A percentile compares a stretch with the other conserved stretches of the same genome.
phyloP scores from a whole-genome alignment of 1,284 basidiomycete species.

The Ganoderma sp. region DNA sequence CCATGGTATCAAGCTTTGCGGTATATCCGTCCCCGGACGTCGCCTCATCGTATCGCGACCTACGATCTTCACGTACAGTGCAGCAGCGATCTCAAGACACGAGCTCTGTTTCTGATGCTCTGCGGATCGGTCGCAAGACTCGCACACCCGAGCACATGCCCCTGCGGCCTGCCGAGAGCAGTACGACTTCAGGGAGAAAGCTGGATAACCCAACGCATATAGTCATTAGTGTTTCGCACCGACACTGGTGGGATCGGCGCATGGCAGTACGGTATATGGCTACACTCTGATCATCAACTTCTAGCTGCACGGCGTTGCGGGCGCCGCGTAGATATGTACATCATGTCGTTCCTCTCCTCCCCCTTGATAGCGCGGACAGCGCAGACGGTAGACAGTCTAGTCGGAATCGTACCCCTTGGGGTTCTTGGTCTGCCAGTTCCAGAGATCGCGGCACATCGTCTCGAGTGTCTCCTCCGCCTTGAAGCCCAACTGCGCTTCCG shows the following conservation, averaged over 20 bases:
- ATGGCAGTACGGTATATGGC: constrained; percentile 5
- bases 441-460: constrained; percentile 91
- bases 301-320: background rate
- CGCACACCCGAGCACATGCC: background rate
- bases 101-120: background rate
- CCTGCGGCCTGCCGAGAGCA: background rate
- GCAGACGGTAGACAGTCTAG: background rate
- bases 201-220: constrained; percentile 1
- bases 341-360: too few species aligned
- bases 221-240: background rate
- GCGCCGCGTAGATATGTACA: too few species aligned
- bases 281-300: constrained; percentile 5
- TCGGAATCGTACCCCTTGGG: constrained; percentile 67
- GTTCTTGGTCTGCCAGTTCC: constrained; percentile 92
- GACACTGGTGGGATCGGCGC: background rate
- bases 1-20: background rate
- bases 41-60: background rate
- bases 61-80: background rate
- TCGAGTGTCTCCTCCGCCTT: constrained; percentile 82
- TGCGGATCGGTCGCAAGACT: background rate
- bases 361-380: background rate
- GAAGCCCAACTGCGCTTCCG: constrained; percentile 95
- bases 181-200: background rate
- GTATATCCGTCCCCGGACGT: background rate
- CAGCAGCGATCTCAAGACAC: background rate